Evolutionary conservation across 2,329 filamentous ascomycete genomes (phyloP), one percentile per base, ranked within the genome.

Genomic region (Colletotrichum shisoi): DNA sequence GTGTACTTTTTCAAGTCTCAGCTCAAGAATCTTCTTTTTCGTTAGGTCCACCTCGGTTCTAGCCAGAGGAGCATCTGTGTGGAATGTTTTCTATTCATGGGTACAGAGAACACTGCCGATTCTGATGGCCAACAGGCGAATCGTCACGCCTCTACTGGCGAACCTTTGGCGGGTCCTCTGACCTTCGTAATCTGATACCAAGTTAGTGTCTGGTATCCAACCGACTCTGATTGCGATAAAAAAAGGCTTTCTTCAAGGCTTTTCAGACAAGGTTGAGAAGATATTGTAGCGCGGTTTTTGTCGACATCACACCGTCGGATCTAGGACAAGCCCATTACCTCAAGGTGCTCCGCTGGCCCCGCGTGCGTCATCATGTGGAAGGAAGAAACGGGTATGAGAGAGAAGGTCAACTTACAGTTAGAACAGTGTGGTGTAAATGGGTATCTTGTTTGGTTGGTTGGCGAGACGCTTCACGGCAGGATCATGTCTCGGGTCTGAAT

Each of bases 261-360:
- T 72, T 76, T 87, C 86, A 87, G 84, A 87, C 76, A 81, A 74
- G 69, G 75, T 84, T 86, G 87, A 89, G 87, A 89, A 89, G 87
- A 89, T 89, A 80, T 78, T 70, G 77, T 82, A 80, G 81, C 81
- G 86, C 87, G 88, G 87, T 86, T 83, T 79, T 85, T 85, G 77
- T 85, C 87, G 84, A 79, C 86, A 88, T 78, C 68, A 71, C 72
- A 73, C 69, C 72, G 74, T 53, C 59, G 74, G 70, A 74, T 60
- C 70, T 66, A 65, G 64, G 71, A 69, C 66, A 64, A 69, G 65
- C 71, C 69, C 62, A 61, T 65, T 63, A 62, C 63, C 62, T 44
- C 52, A 56, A 54, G 57, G 61, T 57, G 63, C 71, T 80, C 74
- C 75, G 82, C 82, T 84, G 82, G 82, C 82, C 82, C 82, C 82